Conservation (phyloP, 2,329 filamentous ascomycete genomes). For the Curvularia verruculosa region DNA sequence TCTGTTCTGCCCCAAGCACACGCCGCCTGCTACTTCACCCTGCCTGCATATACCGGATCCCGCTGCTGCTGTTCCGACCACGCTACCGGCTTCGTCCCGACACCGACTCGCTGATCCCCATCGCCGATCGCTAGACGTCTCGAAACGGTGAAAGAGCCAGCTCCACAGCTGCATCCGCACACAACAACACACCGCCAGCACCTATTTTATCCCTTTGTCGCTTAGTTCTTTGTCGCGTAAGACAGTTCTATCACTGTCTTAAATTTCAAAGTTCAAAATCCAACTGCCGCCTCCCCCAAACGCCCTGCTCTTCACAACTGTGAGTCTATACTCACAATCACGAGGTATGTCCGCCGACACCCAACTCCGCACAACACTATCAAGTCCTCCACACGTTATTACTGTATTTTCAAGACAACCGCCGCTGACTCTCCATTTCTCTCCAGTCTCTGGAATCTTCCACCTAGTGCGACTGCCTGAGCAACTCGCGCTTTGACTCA, state of each 20-base stretch:
- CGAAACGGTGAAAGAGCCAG: constrained; percentile 32
- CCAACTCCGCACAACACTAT: background rate
- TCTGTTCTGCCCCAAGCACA: background rate
- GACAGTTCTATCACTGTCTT: constrained; percentile 31
- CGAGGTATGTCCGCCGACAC: constrained; percentile 13
- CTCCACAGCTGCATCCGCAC: constrained; percentile 44
- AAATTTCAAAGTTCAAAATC: constrained; percentile 8
- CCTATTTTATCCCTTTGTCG: constrained; percentile 24
- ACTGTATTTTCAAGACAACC: background rate
- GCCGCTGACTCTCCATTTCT: background rate
- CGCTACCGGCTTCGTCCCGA: constrained; percentile 27
- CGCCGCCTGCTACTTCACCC: background rate
- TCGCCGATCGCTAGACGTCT: constrained; percentile 40
- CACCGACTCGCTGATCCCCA: constrained; percentile 39
- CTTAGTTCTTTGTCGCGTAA: constrained; percentile 23
- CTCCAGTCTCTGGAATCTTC: constrained; percentile 4
- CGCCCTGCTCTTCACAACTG: constrained; percentile 1
- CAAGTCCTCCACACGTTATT: background rate
- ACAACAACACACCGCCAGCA: constrained; percentile 25
- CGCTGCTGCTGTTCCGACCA: constrained; percentile 13
- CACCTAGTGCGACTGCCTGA: constrained; percentile 22
- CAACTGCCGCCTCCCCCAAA: background rate
- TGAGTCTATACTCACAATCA: constrained; percentile 6
- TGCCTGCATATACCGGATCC: background rate
- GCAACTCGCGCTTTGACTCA: constrained; percentile 33